phyloP scores from a whole-genome alignment of 257 asterid species.

The Solanum etuberosum region DNA sequence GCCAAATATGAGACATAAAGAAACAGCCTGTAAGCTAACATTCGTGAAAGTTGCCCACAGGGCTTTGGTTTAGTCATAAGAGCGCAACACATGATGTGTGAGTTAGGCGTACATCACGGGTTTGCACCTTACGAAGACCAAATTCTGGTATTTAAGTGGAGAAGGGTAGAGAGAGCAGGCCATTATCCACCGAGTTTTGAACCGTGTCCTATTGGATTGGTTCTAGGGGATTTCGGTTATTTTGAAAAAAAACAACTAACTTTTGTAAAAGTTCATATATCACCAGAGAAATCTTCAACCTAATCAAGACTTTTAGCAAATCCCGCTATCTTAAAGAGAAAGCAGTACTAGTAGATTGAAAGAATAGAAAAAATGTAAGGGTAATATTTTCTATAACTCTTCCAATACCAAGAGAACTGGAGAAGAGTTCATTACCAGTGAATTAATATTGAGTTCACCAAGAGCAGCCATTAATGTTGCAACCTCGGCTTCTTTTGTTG shows the following conservation, averaged over 20 bases:
- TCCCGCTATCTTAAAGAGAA: background rate
- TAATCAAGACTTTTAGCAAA: background rate
- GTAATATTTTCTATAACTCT: background rate
- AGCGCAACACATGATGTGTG: background rate
- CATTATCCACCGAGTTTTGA: background rate
- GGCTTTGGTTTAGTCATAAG: background rate
- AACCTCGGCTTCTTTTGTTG: background rate
- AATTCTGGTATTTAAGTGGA: background rate
- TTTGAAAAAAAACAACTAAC: background rate
- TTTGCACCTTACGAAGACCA: background rate
- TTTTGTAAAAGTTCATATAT: background rate
- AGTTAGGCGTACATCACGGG: background rate
- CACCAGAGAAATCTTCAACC: background rate
- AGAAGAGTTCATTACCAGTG: background rate
- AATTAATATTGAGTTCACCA: conserved; percentile 7
- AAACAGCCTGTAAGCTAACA: background rate
- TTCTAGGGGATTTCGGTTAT: background rate
- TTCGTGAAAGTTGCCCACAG: background rate
- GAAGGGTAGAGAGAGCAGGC: background rate
- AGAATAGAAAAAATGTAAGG: background rate
- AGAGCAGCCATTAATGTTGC: conserved; percentile 7
- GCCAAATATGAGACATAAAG: background rate
- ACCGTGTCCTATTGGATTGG: background rate
- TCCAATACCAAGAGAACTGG: background rate
- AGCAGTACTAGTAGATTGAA: background rate